Evolutionary conservation across 768 basidiomycete species (phyloP).

Genomic region (Saitozyma sp.): DNA sequence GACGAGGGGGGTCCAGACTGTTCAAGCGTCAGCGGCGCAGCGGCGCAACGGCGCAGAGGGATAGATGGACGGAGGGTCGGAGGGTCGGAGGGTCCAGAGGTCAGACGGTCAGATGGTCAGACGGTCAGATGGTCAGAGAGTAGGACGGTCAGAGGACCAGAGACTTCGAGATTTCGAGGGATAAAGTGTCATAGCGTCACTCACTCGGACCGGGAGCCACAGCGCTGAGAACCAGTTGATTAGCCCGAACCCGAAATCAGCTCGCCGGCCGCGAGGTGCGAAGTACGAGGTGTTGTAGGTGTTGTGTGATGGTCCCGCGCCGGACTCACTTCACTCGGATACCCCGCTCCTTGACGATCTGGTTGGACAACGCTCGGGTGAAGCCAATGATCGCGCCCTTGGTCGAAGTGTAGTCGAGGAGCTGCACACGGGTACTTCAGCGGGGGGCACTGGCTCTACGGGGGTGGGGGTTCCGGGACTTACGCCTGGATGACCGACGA

Average conservation of each 20-base stretch:
- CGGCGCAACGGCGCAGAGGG: neutral
- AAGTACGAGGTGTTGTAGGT: no score
- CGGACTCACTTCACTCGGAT: conserved; percentile 57
- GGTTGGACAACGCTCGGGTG: conserved; percentile 59
- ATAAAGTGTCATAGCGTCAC: conserved; percentile 1
- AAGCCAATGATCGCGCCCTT: conserved; percentile 61
- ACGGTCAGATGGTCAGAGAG: neutral
- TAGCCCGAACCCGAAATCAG: neutral
- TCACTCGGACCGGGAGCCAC: conserved; percentile 34
- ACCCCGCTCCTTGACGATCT: conserved; percentile 59
- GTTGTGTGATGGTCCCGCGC: no score
- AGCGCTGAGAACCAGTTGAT: conserved; percentile 5
- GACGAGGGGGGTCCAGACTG: conserved; percentile 60
- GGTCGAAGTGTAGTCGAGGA: conserved; percentile 62
- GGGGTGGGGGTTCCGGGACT: neutral
- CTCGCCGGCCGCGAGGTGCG: neutral
- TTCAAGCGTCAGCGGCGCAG: conserved; percentile 21
- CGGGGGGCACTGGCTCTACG: no score
- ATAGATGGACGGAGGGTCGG: no score
- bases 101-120: no score
- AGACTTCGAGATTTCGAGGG: neutral
- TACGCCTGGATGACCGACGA: conserved; percentile 55
- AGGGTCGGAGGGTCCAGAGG: no score
- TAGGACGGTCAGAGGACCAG: neutral
- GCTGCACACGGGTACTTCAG: conserved; percentile 20